phyloP scores from a whole-genome alignment of 1,284 basidiomycete genomes.

The Austropuccinia psidii region DNA sequence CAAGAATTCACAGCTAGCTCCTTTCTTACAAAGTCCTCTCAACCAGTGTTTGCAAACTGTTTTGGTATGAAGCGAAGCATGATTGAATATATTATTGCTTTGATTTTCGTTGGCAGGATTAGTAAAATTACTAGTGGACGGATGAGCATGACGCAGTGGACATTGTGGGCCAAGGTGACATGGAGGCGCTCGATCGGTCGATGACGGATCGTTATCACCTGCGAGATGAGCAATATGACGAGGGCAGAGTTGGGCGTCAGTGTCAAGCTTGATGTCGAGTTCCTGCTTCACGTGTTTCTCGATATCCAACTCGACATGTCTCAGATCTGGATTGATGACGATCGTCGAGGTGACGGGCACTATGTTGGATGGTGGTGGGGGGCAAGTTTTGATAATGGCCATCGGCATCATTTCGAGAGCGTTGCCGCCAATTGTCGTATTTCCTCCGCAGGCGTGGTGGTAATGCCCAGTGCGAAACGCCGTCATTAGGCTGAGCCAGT shows the following conservation, averaged over 20 bases:
- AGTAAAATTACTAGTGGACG: constrained; percentile 77
- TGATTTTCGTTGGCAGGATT: constrained; percentile 52
- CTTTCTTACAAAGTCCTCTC: constrained; percentile 95
- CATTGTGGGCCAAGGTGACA: constrained; percentile 83
- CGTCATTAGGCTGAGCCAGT: too few species aligned
- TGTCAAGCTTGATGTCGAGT: constrained; percentile 80
- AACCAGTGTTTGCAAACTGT: constrained; percentile 98
- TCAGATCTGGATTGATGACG: constrained; percentile 74
- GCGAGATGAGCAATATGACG: constrained; percentile 11
- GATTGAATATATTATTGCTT: constrained; percentile 60
- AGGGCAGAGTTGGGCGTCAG: constrained; percentile 38
- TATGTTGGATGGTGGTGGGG: neutral
- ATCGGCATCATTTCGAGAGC: too few species aligned
- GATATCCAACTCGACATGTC: constrained; percentile 80
- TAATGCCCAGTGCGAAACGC: too few species aligned
- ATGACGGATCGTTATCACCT: neutral
- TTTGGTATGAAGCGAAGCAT: constrained; percentile 54
- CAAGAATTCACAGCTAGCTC: constrained; percentile 94
- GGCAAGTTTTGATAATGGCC: too few species aligned
- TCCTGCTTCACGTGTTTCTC: constrained; percentile 78
- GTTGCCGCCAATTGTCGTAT: too few species aligned
- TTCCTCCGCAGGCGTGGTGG: too few species aligned
- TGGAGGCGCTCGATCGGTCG: constrained; percentile 58
- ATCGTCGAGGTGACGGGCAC: neutral
- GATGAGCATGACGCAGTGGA: constrained; percentile 78